Percentiles rank a stretch among this genome's conserved stretches.
phyloP scores from a whole-genome alignment of 345 rosid genomes.

The Populus pruinosa region DNA sequence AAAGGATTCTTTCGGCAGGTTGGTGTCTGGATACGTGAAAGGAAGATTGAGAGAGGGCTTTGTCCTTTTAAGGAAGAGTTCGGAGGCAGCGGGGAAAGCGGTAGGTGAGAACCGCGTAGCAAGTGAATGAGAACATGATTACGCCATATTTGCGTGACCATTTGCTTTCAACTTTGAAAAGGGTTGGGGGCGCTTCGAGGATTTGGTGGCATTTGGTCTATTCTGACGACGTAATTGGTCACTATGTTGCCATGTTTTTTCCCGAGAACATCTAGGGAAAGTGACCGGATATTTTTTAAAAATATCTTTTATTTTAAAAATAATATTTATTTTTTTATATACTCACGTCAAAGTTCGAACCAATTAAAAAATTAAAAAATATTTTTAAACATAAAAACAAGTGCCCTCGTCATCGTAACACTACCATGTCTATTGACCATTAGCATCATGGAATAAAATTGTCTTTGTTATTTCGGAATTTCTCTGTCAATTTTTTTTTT shows the following conservation, averaged over 20 bases:
- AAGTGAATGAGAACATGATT: conserved; percentile 20
- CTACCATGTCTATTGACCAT: too few relatives aligned
- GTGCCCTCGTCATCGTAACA: too few relatives aligned
- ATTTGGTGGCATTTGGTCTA: background rate
- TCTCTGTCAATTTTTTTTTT: too few relatives aligned
- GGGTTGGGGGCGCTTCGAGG: background rate
- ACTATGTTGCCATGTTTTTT: background rate
- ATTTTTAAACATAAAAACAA: too few relatives aligned
- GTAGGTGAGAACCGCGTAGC: background rate
- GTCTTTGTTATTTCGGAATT: too few relatives aligned
- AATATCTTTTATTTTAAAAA: too few relatives aligned
- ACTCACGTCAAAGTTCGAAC: too few relatives aligned
- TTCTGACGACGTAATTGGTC: background rate
- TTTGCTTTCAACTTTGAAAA: too few relatives aligned
- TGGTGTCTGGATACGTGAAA: background rate
- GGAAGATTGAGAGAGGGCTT: background rate
- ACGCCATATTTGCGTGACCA: background rate
- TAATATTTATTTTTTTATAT: too few relatives aligned
- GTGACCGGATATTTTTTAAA: too few relatives aligned
- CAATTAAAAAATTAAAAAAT: too few relatives aligned
- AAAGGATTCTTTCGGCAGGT: background rate
- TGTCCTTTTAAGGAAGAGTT: background rate
- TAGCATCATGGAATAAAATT: too few relatives aligned
- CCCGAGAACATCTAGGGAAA: background rate
- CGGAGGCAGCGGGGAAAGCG: background rate